phyloP scores from a whole-genome alignment of 2,329 filamentous ascomycete genomes.

The Calonectria fujianensis region DNA sequence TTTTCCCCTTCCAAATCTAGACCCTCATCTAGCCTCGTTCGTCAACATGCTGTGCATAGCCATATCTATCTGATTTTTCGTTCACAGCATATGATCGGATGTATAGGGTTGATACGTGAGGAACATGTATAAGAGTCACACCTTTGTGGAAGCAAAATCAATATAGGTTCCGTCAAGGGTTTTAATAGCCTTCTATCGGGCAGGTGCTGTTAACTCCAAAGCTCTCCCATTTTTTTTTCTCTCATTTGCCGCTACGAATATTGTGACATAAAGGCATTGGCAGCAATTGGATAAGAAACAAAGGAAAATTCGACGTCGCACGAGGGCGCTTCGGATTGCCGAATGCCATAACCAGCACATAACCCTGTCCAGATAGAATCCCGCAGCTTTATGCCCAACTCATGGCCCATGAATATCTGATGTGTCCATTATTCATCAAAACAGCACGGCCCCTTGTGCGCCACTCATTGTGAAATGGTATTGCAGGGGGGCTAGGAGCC shows the following conservation, averaged over 20 bases:
- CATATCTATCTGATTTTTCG: background rate
- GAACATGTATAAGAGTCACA: background rate
- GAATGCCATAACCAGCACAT: constrained; percentile 62
- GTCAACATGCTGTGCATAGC: background rate
- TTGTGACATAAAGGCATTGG: constrained; percentile 56
- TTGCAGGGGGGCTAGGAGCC: constrained; percentile 54
- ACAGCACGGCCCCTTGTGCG: constrained; percentile 55
- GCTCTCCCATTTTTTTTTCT: constrained; percentile 61
- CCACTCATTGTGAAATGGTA: constrained; percentile 48
- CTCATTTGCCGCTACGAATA: constrained; percentile 58
- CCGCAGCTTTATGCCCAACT: constrained; percentile 64
- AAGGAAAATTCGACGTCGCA: constrained; percentile 60
- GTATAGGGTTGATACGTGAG: no score
- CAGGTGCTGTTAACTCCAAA: constrained; percentile 57
- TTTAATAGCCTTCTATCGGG: constrained; percentile 61
- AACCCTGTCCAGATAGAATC: constrained; percentile 67
- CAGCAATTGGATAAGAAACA: constrained; percentile 61
- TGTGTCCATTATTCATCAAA: constrained; percentile 60
- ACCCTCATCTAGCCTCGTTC: background rate
- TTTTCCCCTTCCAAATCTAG: background rate
- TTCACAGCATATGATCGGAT: background rate
- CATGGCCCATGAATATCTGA: constrained; percentile 62
- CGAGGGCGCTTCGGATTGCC: constrained; percentile 51
- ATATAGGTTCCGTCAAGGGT: constrained; percentile 34
- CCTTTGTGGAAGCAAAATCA: background rate